Percentiles rank a stretch among this genome's conserved stretches.
Conservation (phyloP, 2,329 filamentous ascomycete genomes). For the Saccharata proteae region DNA sequence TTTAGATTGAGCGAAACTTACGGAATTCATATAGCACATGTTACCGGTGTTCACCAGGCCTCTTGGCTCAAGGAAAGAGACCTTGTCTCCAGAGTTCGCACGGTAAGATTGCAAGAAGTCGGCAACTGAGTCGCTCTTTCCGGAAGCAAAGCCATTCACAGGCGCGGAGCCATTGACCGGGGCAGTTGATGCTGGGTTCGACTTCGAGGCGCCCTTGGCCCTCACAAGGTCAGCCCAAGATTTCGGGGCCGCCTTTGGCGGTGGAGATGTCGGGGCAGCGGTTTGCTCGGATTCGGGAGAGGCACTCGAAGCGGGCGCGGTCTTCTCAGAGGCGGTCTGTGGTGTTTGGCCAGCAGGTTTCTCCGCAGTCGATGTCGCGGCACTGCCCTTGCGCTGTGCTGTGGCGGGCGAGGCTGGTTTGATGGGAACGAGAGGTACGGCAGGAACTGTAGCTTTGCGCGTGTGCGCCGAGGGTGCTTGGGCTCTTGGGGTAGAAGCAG, state of each 20-base stretch:
- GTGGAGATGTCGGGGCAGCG: constrained; percentile 26
- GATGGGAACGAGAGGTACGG: constrained; percentile 41
- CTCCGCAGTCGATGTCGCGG: constrained; percentile 23
- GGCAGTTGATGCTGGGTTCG: constrained; percentile 17
- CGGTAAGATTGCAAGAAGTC: constrained; percentile 67
- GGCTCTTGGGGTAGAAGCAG: constrained; percentile 15
- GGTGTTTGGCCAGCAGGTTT: constrained; percentile 14
- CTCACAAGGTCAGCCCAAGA: constrained; percentile 60
- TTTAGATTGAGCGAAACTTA: constrained; percentile 37
- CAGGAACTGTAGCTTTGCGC: constrained; percentile 33
- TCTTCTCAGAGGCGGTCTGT: constrained; percentile 8
- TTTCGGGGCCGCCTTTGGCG: constrained; percentile 40
- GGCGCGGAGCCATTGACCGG: constrained; percentile 17
- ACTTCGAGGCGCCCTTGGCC: constrained; percentile 30
- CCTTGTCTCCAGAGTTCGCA: constrained; percentile 50
- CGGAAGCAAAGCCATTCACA: constrained; percentile 30
- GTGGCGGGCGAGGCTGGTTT: constrained; percentile 25
- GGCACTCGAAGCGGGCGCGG: constrained; percentile 9
- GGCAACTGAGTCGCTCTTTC: constrained; percentile 52
- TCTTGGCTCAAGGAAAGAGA: constrained; percentile 80
- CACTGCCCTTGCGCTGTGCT: constrained; percentile 10
- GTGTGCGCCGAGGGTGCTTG: constrained; percentile 24
- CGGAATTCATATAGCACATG: constrained; percentile 99
- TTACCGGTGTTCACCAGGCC: constrained; percentile 95
- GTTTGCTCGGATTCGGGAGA: constrained; percentile 19